Base-by-base conservation (phyloP, 805 yeast species). In the Komagataella populi region DNA sequence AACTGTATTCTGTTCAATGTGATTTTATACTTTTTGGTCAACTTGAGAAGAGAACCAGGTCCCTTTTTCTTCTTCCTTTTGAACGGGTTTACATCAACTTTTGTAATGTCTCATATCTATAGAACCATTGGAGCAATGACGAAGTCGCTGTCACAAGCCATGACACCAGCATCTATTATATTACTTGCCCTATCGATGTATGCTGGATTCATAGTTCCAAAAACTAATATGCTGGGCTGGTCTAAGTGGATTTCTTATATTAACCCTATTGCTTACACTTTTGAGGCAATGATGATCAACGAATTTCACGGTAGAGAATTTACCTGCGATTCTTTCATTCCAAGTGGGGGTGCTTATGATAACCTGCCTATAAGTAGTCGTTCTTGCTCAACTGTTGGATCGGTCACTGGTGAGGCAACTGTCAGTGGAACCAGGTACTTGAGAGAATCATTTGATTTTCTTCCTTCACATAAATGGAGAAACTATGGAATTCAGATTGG, bases 311-410 rank as follows among this genome's bases (percentile, higher is more conserved):
- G 62, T 46, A 61, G 71, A n/a, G 57, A 63, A 4, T 71, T 66
- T 54, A 54, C 55, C 1, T 76, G 81, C 55, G 51, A 69, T 22
- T 47, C 45, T 1, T 65, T 60, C 53, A 63, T 76, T 39, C 83
- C 83, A 4, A 44, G 61, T 30, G 81, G 81, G 48, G 66, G 67
- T 10, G 63, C 60, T 1, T 70, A 70, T 57, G 59, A 58, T 6
- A 53, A 56, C 24, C 48, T 61, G 2, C 53, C 56, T 6, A 44
- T 49, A 20, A 49, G 24, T 1, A 53, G 56, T 45, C 49, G 53
- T 54, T 70, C 80, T 44, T 84, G 90, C 67, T 63, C 74, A 48
- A 74, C 73, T 20, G 78, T 75, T 22, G 84, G 85, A 52, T 66
- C 87, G 18, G 61, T 60, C 3, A 69, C 81, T 1, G 89, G 90